Evolutionary conservation across 208 protist genomes (phyloP), one percentile per base, ranked within the genome.

Genomic region (Leishmania turanica): DNA sequence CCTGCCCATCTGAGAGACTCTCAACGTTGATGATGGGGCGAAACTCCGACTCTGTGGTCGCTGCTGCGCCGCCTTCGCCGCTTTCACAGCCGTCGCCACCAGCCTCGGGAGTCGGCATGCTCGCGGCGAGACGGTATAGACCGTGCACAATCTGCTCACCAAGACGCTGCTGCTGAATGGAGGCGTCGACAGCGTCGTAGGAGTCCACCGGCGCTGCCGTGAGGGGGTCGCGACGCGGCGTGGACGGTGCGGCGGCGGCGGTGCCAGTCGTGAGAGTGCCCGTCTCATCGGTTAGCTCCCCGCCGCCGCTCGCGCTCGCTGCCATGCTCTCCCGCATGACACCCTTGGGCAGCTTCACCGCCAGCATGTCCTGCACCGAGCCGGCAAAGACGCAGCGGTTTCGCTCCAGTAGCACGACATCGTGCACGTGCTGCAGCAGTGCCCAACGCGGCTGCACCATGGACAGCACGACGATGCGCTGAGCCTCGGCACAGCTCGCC

Each of bases 361-460:
- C 51, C 0, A 91, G 73, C 49, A 93, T 84, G 31, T 86, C 87
- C 79, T 77, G 71, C 56, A 87, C 70, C 37, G 86, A 79, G 4
- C 90, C 90, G 40, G 85, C 85, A 70, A 88, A 93, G n/a, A 91
- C 76, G 74, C 85, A 88, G 1, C 62, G 78, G 42, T 77, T 84
- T 34, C 84, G 83, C 69, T 93, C 87, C 3, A 93, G 64, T 40
- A 95, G 73, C 58, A 92, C 85, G 40, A 93, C 87, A 77, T 95
- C 89, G 77, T 95, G 89, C 8, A 93, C 83, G 78, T 89, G 84
- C 78, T 90, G 86, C 77, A 95, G 76, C 34, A 92, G 37, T 19
- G 87, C 83, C 91, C 89, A 95, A 31, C 91, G 89, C 51, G 91
- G 91, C 82, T 93, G 91, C 47, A 85, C 78, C 75, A 92, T 84